Base-by-base conservation (phyloP, 306 rosid genomes). In the Trichosanthes truncata region DNA sequence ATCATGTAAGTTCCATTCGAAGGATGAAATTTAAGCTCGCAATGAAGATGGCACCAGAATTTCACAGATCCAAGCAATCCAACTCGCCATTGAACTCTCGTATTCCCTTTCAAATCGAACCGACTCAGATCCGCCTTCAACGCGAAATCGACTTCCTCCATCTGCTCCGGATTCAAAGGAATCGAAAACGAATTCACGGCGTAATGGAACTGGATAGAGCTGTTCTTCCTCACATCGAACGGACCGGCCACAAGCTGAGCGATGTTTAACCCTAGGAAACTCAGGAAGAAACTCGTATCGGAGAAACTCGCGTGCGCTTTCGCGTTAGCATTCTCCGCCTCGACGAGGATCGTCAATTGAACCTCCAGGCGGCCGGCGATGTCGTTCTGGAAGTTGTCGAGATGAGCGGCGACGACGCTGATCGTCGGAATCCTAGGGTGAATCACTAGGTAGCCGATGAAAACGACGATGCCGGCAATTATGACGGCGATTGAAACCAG, bases 361-460 rank as follows among this genome's bases (percentile, higher is more conserved):
- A 88, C 84, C 20, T 92, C 91, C 0, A 94, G 85, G 4, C 82
- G 82, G 0, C 97, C 92, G 1, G 91, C 83, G 21, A 78, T 74
- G 38, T 88, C 88, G 43, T 84, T 81, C 1, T 81, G 77, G 3
- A 92, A 12, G 15, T 80, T 81, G 26, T 87, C 87, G 0, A 94
- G 85, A 61, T 82, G 90, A 3, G 93, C 98, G 11, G 23, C 6
- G 21, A 82, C 13, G 20, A 94, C 82, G 36, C 82, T 77, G 9
- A 94, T 48, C 20, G 80, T 73, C 0, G 98, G 98, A n/a, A 88
- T 79, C 43, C 98, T 82, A 0, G 98, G 98, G 80, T 89, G 98
- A 80, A 91, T 88, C 2, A 84, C 72, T 68, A 92, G 8, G 86
- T 91, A 94, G 0, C 88, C 97, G 0, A 69, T 82, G 12, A 94